phyloP scores from a whole-genome alignment of 768 basidiomycete genomes.

The Collybia sordida region DNA sequence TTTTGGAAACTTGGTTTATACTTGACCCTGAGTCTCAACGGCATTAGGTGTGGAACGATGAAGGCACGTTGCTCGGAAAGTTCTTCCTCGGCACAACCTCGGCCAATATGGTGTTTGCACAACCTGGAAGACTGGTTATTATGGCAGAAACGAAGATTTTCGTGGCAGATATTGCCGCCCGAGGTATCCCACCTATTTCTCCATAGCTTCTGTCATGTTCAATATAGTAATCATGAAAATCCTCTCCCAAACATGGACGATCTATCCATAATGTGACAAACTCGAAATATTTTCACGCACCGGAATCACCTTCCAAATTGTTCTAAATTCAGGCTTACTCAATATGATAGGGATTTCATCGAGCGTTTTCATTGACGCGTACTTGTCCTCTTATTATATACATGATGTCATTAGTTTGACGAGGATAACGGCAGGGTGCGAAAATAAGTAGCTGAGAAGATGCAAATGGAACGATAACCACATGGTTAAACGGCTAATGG shows the following conservation, averaged over 20 bases:
- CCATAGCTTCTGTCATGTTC: not conserved
- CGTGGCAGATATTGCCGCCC: constrained; percentile 44
- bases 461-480: constrained; percentile 9
- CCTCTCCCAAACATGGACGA: too few relatives aligned
- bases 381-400: too few relatives aligned
- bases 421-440: too few relatives aligned
- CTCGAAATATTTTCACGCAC: too few relatives aligned
- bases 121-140: constrained; percentile 40
- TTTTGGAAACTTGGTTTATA: constrained; percentile 1
- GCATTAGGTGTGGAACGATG: constrained; percentile 48
- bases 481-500: not conserved
- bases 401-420: too few relatives aligned
- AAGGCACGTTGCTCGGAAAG: constrained; percentile 62
- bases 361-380: too few relatives aligned
- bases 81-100: constrained; percentile 51
- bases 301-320: too few relatives aligned
- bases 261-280: too few relatives aligned
- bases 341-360: too few relatives aligned
- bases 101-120: constrained; percentile 48
- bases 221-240: too few relatives aligned
- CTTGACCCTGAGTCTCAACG: not conserved
- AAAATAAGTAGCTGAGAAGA: not conserved
- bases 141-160: constrained; percentile 48
- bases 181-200: constrained; percentile 15
- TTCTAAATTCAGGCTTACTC: too few relatives aligned